Base-by-base conservation (phyloP, 1,139 yeast species). In the Oligophagozyma castellii region DNA sequence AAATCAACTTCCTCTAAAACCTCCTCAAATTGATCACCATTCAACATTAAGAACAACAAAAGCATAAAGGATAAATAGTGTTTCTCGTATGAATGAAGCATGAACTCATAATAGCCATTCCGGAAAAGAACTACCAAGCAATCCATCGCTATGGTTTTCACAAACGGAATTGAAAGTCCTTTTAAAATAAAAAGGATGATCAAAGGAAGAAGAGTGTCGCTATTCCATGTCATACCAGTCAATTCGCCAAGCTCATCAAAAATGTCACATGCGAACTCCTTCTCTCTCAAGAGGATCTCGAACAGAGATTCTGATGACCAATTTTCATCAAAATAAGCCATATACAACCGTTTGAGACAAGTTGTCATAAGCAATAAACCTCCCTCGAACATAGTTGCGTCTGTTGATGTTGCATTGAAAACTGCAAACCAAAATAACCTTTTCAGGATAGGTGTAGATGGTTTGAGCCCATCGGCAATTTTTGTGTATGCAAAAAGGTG, bases 351-450 rank as follows among this genome's bases (percentile, higher is more conserved):
- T 21, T 36, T 40, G 10, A 65, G 27, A 3, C 58, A 40, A n/a
- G 48, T 55, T 2, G 55, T 42, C 29, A 63, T 35, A 30, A 61
- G 61, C 29, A 64, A 59, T 14, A 70, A 46, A 2, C 77, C 68
- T 15, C 76, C 68, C 38, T 72, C 81, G 46, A 70, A 75, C 42
- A 59, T 55, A 39, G 55, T 65, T 40, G 51, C 61, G 36, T 51
- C 63, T 43, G 38, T 51, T 3, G 63, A 51, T 29, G 58, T 56
- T 6, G 63, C 36, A 12, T 66, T 38, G 2, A 59, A 46, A 21
- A 65, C 34, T 1, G 71, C 59, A n/a, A 78, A 59, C 93, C 93
- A 83, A 35, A 79, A 69, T 38, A 80, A 49, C 19, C 65, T 61
- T 3, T 72, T 64, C 28, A 73, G 65, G 37, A 75, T 62, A 2